phyloP scores from a whole-genome alignment of 1,139 yeast genomes.

The Kodamaea derodonti region DNA sequence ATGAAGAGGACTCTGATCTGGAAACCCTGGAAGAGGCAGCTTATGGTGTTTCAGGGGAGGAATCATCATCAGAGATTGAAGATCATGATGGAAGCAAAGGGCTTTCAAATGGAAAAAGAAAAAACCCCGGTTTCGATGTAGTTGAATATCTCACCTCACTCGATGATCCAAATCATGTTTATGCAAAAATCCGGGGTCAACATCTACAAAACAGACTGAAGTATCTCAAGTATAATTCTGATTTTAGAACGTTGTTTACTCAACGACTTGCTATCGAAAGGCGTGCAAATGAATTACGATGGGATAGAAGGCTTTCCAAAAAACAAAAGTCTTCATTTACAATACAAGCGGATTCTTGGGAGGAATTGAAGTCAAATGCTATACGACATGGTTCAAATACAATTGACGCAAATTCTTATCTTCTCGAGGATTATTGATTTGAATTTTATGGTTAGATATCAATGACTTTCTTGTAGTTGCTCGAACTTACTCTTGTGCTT shows the following conservation, averaged over 20 bases:
- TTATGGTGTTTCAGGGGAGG: not conserved
- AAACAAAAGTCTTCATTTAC: conserved; percentile 1
- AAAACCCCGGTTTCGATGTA: conserved; percentile 15
- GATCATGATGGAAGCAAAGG: not conserved
- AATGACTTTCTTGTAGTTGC: no score
- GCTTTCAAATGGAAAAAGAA: not conserved
- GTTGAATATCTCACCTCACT: conserved; percentile 12
- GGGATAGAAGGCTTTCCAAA: conserved; percentile 7
- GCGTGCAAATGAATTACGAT: conserved; percentile 6
- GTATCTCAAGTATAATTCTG: conserved; percentile 3
- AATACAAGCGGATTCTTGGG: conserved; percentile 3
- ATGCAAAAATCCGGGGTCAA: not conserved
- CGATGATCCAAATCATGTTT: not conserved
- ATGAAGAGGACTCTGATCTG: conserved; percentile 6
- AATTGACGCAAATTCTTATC: conserved; percentile 9
- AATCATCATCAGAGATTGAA: not conserved
- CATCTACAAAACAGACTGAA: conserved; percentile 5
- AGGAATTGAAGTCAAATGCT: conserved; percentile 5
- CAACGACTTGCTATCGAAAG: conserved; percentile 9
- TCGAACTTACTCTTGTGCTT: no score
- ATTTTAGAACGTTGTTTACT: conserved; percentile 7
- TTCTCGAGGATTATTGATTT: conserved; percentile 8
- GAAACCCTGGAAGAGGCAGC: not conserved
- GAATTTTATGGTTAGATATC: no score
- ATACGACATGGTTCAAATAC: conserved; percentile 7